These are phyloP conservation scores for Gliomastix tumulicola DNA, from an alignment of 2,329 filamentous ascomycete genomes.

Conservation along the genomic window DNA sequence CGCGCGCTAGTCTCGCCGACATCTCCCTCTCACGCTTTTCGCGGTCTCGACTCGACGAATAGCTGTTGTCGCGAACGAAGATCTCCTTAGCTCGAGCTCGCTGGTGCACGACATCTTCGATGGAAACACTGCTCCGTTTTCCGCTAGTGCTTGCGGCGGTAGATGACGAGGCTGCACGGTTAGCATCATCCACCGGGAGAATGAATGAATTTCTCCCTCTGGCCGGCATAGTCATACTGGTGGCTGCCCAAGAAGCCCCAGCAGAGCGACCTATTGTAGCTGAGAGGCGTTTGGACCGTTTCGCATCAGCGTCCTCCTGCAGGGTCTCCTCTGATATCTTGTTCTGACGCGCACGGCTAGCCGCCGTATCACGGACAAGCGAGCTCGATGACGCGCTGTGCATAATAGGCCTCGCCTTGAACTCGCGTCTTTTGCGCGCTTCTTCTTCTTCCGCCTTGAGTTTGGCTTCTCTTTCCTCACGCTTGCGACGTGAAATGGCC, in stretches of 20 bases:
- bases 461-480: conserved; percentile 47
- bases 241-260: neutral
- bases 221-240: too few species aligned
- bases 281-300: neutral
- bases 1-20: conserved; percentile 45
- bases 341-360: conserved; percentile 49
- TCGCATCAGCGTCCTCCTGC: too few species aligned
- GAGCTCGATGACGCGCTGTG: conserved; percentile 30
- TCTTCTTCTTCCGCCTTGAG: conserved; percentile 53
- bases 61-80: conserved; percentile 42
- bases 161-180: conserved; percentile 37
- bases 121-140: conserved; percentile 41
- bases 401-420: conserved; percentile 54
- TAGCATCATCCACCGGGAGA: conserved; percentile 13
- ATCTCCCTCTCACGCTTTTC: conserved; percentile 48
- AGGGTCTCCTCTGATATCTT: conserved; percentile 17
- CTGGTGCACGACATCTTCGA: conserved; percentile 43
- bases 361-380: conserved; percentile 47
- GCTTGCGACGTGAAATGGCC: conserved; percentile 49
- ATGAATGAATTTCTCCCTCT: conserved; percentile 18
- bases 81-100: conserved; percentile 46
- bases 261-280: too few species aligned
- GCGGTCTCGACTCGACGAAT: conserved; percentile 37
- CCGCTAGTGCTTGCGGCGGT: conserved; percentile 30
- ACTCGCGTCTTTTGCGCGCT: conserved; percentile 52